Evolutionary conservation across 257 asterid species (phyloP), one percentile per base, ranked within the genome.

Genomic region (Rehmannia glutinosa): DNA sequence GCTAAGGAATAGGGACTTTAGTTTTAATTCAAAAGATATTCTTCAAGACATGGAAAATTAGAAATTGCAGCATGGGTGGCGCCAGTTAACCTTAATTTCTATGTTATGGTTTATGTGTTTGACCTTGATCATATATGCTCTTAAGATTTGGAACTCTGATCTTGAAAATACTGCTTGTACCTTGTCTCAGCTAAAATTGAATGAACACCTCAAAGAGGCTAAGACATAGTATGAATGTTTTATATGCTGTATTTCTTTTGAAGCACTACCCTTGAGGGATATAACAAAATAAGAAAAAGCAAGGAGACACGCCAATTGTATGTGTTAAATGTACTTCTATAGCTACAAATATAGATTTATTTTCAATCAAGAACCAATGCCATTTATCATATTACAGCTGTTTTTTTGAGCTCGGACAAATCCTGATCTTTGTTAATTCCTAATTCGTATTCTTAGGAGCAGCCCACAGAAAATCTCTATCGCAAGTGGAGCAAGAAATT

Each of bases 401-500:
- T 49, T 61, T 35, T 24, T 45, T 59, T 50, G 54, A 41, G 53
- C 52, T 33, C 15, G 39, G 61, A 58, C 28, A 19, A 25, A 63
- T 33, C 33, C 74, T 75, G 56, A 70, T 54, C 27, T 43, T 21
- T 30, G 1, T 49, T 20, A 15, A 50, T 52, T 75, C 21, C 17
- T 69, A 24, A 54, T 73, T 82, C 36, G 46, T 27, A 56, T 54
- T 71, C 54, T 52, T 64, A 90, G 98, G 88, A 80, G 84, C 82
- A 71, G 75, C 79, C 45, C 87, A 82, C 62, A 78, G 65, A 69
- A 85, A 86, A 73, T 43, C 81, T 71, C 73, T 93, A 39, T 64
- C 71, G 64, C 94, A 79, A 73, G 80, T 82, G 73, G 90, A 90
- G 79, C 87, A 88, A 70, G 88, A 73, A 61, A 82, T 87, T 65